Evolutionary conservation across 805 yeast genomes (phyloP), one percentile per base, ranked within the genome.

Genomic region (Saccharomycopsis fibuligera): DNA sequence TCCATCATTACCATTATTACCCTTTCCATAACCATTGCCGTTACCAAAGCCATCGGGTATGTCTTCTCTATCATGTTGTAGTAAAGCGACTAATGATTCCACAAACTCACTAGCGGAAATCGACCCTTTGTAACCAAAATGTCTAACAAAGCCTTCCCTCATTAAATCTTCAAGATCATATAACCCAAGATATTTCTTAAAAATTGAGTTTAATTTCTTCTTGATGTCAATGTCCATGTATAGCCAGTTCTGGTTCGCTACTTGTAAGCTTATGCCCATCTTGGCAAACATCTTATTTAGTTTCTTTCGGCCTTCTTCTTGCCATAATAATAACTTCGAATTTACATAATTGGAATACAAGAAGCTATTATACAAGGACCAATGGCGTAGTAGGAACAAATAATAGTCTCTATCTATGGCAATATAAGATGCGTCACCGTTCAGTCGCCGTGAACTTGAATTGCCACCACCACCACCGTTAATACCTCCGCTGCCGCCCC

Each of bases 101-200:
- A 86, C 96, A 60, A 84, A 88, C 62, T 93, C 99, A 64, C 88
- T 86, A 0, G 98, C 98, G 35, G 95, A 80, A 14, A 91, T 70
- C 12, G 85, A 78, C 1, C 97, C 96, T 52, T 85, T 79, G 60
- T 76, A 91, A 0, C 99, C 99, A 65, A 77, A 89, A 4, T 86
- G 79, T 51, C 96, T 74, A 5, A 88, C 74, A 51, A 93, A 89
- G 0, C 99, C 98, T 38, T 86, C 90, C 53, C 90, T 72, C 0
- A 86, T 78, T 25, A 93, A 72, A 35, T 87, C 93, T 49, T 85
- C 93, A 27, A 93, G 68, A 4, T 93, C 96, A 61, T 85, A 89
- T 47, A 77, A 68, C 1, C 82, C 84, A 8, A 87, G 68, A 50
- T 86, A 85, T 56, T 78, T 79, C 51, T 71, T 75, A 59, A 93